Base-by-base conservation (phyloP, 2,329 filamentous ascomycete species). In the Xylariaceae sp. region DNA sequence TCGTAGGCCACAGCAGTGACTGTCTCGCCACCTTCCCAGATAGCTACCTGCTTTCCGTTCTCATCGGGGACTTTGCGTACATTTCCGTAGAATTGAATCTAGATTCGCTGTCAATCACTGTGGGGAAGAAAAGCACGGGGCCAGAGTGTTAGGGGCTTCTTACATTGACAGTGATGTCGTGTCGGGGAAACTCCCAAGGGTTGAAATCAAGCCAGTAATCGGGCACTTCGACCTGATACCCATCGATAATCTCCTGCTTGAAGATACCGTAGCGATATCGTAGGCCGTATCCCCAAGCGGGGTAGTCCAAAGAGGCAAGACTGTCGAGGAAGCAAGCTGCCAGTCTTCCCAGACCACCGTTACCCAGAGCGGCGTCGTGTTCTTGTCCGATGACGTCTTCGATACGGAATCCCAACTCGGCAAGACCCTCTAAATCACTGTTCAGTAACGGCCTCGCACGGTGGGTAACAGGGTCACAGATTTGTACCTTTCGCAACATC, bases 141-240 rank as follows among this genome's bases (percentile, higher is more conserved):
- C 11, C 24, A 3, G 32, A 17, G 3, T 3, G 26, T 18, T 16
- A 8, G 8, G 17, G 21, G n/a, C 21, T 30, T 60, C 76, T 67
- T 57, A 81, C 77, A 65, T 97, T 87, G 16, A 98, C 89, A 2
- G 85, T 89, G 46, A 98, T 85, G 60, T 98, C 92, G 62, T 96
- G 88, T 51, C 92, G 78, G 29, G 89, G 88, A 57, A 97, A 98
- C 62, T 98, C 92, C 92, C 92, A 98, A 1, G 92, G 92, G 65
- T 98, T 98, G 66, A 97, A 96, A 62, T 97, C 92, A 38, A 98
- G 78, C 92, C 92, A 98, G 68, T 98, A 97, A 63, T 98, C 92
- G 14, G 92, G 92, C 43, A 97, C 85, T 60, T 98, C 92, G 49
- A 98, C 88, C 65, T 98, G 92, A 62, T 96, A 98, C 41, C 92